phyloP scores from a whole-genome alignment of 306 rosid species.

The Rubus parviflorus region DNA sequence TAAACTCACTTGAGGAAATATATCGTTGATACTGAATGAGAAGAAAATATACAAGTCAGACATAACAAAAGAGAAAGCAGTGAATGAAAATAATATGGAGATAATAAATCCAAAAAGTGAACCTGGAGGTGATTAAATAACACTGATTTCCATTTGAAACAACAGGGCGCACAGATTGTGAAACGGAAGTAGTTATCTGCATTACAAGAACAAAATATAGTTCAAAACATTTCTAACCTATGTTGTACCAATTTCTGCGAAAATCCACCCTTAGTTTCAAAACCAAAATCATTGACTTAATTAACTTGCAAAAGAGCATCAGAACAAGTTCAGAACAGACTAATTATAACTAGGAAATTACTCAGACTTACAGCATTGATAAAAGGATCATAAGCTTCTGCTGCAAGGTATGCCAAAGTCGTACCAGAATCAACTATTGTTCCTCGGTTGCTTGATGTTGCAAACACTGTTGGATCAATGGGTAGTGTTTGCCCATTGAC shows the following conservation, averaged over 20 bases:
- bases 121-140: constrained; percentile 70
- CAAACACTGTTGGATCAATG: constrained; percentile 66
- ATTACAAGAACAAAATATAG: constrained; percentile 2
- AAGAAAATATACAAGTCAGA: constrained; percentile 20
- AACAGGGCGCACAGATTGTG: constrained; percentile 63
- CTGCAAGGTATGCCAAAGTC: constrained; percentile 94
- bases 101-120: constrained; percentile 12
- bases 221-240: not conserved
- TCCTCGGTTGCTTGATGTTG: constrained; percentile 77
- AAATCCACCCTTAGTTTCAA: not conserved
- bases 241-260: not conserved
- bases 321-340: constrained; percentile 19
- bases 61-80: constrained; percentile 12
- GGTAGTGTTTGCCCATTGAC: constrained; percentile 67
- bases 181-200: constrained; percentile 63
- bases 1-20: constrained; percentile 86
- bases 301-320: constrained; percentile 14
- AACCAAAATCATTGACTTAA: not conserved
- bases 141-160: constrained; percentile 70
- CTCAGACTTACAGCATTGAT: constrained; percentile 74
- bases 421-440: constrained; percentile 97
- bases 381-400: constrained; percentile 80
- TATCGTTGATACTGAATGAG: constrained; percentile 58
- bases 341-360: constrained; percentile 18
- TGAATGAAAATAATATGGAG: constrained; percentile 7